Base-by-base conservation (phyloP, 129 eudicot species). In the Solidago caesia region DNA sequence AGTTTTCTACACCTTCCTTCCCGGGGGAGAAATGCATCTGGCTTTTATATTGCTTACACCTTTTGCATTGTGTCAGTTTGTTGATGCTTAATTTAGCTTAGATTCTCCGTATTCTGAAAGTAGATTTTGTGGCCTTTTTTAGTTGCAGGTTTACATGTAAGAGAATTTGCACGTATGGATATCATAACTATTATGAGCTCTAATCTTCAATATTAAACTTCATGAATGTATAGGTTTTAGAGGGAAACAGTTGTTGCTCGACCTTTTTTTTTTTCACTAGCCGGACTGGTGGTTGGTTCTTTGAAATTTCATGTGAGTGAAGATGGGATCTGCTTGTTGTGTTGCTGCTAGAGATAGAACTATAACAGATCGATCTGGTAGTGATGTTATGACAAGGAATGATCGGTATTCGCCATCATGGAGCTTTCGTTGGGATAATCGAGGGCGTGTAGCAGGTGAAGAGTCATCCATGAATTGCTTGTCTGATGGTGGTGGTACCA, bases 351-450 rank as follows among this genome's bases (percentile, higher is more conserved):
- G 80, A 73, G 99, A 91, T 75, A 87, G 90, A 82, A 87, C 92
- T 41, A 79, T 91, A 76, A 80, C 89, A 61, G 88, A 81, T 80
- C 87, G 90, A 82, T 72, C 97, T 43, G 76, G 79, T 60, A 77
- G 84, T 81, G 96, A 91, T 42, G 62, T 74, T 79, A n/a, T 85
- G 71, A 82, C 78, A 51, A 91, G 97, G 79, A 88, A 94, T 79
- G 78, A 78, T 55, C 75, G 91, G 49, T 86, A 91, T 82, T 95
- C 99, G 3, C 99, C 99, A 59, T 85, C 96, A 4, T 95, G 99
- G 99, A 95, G 99, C 77, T 89, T 95, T 73, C 87, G 94, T 26
- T 95, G 97, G 99, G 99, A 95, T 83, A 95, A 91, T 70, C 83
- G 97, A 61, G 94, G 90, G 68, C 87, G 99, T 55, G 97, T 91